Evolutionary conservation across 106 monocot species (phyloP).

Genomic region (Posidonia australis): DNA sequence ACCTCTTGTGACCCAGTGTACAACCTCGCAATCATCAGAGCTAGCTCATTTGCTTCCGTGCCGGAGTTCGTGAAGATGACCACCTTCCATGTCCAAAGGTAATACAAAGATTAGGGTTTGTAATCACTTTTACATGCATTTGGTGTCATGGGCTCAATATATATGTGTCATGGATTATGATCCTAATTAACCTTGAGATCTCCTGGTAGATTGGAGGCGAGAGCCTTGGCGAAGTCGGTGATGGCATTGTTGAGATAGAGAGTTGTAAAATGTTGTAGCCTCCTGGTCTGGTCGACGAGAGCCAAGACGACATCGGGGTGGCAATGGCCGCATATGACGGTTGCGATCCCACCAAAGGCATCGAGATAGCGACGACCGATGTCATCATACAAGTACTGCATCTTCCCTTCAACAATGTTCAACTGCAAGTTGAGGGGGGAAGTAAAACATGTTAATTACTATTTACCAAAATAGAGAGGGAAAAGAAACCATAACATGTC

Average conservation of each 20-base stretch:
- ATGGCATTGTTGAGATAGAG: conserved; percentile 20
- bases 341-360: conserved; percentile 21
- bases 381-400: conserved; percentile 20
- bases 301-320: not conserved
- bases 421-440: too few species aligned
- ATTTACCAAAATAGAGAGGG: too few species aligned
- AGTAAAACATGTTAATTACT: too few species aligned
- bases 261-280: conserved; percentile 12
- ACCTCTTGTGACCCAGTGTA: conserved; percentile 83
- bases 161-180: too few species aligned
- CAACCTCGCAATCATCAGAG: conserved; percentile 72
- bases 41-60: conserved; percentile 87
- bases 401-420: conserved; percentile 24
- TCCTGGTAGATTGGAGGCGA: conserved; percentile 19
- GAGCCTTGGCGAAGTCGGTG: conserved; percentile 15
- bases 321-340: conserved; percentile 19
- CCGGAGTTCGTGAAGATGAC: conserved; percentile 93
- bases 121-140: too few species aligned
- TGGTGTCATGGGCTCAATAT: too few species aligned
- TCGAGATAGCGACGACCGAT: conserved; percentile 20
- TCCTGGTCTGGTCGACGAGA: conserved; percentile 14
- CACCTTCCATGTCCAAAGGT: too few species aligned
- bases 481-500: too few species aligned
- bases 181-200: conserved; percentile 11
- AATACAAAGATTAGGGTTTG: too few species aligned